Base-by-base conservation (phyloP, 371 early-diverging fungal species). In the Apophysomyces variabilis region DNA sequence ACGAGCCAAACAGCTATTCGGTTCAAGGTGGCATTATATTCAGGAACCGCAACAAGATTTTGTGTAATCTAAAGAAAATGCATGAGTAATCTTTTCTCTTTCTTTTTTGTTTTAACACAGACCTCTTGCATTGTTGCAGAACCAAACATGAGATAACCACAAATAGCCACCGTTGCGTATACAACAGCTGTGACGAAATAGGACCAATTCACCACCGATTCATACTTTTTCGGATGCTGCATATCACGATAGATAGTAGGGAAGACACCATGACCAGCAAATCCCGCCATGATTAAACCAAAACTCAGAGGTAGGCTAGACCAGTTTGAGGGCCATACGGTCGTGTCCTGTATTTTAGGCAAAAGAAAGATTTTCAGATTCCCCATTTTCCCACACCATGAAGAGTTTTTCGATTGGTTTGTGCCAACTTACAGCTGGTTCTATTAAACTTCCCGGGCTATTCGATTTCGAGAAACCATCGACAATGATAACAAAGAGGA, bases 131-230 rank as follows among this genome's bases (percentile, higher is more conserved):
- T 77, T 16, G 85, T 82, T 11, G 54, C 72, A 58, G 81, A 76
- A 4, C 94, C 94, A 86, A 92, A 93, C 94, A 92, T 93, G 13
- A 81, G 26, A 74, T 92, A 92, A 7, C 93, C 92, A 62, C 74
- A 71, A n/a, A 73, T 73, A n/a, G 76, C 79, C 3, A 82, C 75
- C 16, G 61, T 62, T 38, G 77, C 69, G 47, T 79, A 82, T 26
- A 79, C 72, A 12, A 71, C 21, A 4, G 76, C 66, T 8, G 79
- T 74, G 0, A 66, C 70, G 0, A 71, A 12, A 58, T 82, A 82
- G n/a, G 78, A 74, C n/a, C 45, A 74, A 41, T 82, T 79, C 8
- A 82, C 83, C 83, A 83, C 76, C 5, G 63, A 60, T 1, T 57
- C 47, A 62, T 74, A 83, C 11, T 67, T 58, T 57, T 79, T 80